phyloP scores from a whole-genome alignment of 495 filamentous ascomycete genomes.

The Penicillium canariense region DNA sequence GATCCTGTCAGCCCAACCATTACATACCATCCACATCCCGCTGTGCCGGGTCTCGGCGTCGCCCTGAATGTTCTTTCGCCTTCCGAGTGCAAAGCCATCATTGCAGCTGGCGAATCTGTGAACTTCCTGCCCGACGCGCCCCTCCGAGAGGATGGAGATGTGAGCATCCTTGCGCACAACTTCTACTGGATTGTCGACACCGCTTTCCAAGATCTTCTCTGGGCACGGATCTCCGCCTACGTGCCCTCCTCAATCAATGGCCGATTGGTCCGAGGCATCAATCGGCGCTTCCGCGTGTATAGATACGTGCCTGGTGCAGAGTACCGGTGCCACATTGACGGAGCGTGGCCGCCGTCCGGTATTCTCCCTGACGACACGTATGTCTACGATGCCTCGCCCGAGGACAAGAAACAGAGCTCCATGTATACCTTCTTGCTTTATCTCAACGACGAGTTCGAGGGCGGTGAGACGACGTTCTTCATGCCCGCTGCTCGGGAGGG shows the following conservation, averaged over 20 bases:
- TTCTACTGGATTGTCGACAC: constrained; percentile 43
- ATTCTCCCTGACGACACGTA: constrained; percentile 36
- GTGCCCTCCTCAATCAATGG: constrained; percentile 34
- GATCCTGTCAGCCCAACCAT: constrained; percentile 22
- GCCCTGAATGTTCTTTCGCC: constrained; percentile 34
- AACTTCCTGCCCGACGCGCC: constrained; percentile 38
- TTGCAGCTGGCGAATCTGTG: constrained; percentile 40
- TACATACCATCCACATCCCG: constrained; percentile 39
- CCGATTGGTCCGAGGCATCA: constrained; percentile 33
- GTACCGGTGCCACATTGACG: constrained; percentile 41
- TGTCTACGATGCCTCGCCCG: constrained; percentile 38
- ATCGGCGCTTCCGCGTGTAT: constrained; percentile 41
- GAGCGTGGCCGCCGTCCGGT: constrained; percentile 40
- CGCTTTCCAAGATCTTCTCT: constrained; percentile 39
- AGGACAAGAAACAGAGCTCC: constrained; percentile 36
- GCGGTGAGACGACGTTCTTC: constrained; percentile 42
- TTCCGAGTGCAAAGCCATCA: constrained; percentile 35
- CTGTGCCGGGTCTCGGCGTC: constrained; percentile 37
- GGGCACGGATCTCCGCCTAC: constrained; percentile 32
- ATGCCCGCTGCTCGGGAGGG: constrained; percentile 36
- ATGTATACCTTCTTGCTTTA: constrained; percentile 44
- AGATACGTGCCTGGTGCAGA: constrained; percentile 41
- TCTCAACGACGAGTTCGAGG: constrained; percentile 42
- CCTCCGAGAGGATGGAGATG: constrained; percentile 37
- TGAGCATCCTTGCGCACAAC: constrained; percentile 43